Evolutionary conservation across 164 flowering plant genomes (phyloP), one percentile per base, ranked within the genome.

Genomic region (Akebia trifoliata): DNA sequence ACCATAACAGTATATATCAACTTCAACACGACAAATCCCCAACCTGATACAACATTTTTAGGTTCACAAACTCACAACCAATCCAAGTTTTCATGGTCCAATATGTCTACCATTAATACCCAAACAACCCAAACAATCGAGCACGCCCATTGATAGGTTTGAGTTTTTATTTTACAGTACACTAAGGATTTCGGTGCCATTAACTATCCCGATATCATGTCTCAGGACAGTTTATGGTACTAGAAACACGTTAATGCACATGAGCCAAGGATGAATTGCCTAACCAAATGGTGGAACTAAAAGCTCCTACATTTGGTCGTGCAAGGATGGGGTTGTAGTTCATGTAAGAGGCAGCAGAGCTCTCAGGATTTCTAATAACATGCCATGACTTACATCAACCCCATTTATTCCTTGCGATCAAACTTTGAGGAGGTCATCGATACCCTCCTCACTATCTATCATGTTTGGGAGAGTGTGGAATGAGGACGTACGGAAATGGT

Each of bases 241-340:
- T 43, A 51, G 48, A 70, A 77, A n/a, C n/a, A 52, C 70, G 77
- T 66, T 65, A 72, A 76, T 69, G 77, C 65, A 61, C 1, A 62
- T 49, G 60, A 85, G 96, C 96, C 96, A 87, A 87, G 87, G 65
- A 87, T 82, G 96, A 81, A 2, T 83, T 87, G 88, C 96, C 96
- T 64, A 61, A 70, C 87, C 84, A 75, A 70, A 71, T 65, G 72
- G 54, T 26, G 68, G 66, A 47, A 68, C 69, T n/a, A n/a, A 54
- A 37, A 51, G 69, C 61, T 74, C 62, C 69, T 62, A 55, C 69
- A 70, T 76, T 70, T 69, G 80, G 83, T 51, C 64, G 70, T 18
- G 53, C 63, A 66, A 66, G 64, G 69, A 40, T 10, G 46, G 70
- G 79, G 77, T 44, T 62, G 57, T 44, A 21, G 50, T 15, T 49